These are phyloP conservation scores for Nadsonia commutata DNA, from an alignment of 1,139 yeast species.

Conservation along the genomic window DNA sequence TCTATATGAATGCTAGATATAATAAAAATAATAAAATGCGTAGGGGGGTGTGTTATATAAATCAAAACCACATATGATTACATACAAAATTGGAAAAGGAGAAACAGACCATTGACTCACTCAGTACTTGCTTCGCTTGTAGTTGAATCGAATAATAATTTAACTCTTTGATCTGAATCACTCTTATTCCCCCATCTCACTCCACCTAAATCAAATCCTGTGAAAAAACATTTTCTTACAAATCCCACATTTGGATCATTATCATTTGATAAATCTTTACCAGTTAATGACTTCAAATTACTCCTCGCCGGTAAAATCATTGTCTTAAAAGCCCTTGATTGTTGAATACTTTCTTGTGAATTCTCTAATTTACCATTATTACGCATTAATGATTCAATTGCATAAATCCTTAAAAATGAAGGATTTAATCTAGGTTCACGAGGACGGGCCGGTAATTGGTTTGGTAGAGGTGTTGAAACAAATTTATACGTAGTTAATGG, in stretches of 20 bases:
- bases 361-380: slow-evolving; percentile 21
- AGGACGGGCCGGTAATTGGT: slow-evolving; percentile 13
- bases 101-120: too few species aligned
- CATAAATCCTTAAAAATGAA: slow-evolving; percentile 23
- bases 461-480: slow-evolving; percentile 18
- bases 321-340: slow-evolving; percentile 14
- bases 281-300: slow-evolving; percentile 8
- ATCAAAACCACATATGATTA: too few species aligned
- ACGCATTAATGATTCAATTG: slow-evolving; percentile 24
- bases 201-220: not conserved
- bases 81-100: too few species aligned
- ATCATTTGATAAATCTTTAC: not conserved
- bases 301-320: slow-evolving; percentile 22
- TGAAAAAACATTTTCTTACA: not conserved
- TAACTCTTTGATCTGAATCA: not conserved
- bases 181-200: not conserved
- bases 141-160: not conserved
- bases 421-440: slow-evolving; percentile 24
- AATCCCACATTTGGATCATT: not conserved
- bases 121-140: too few species aligned
- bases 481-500: slow-evolving; percentile 20
- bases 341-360: slow-evolving; percentile 6
- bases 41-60: too few species aligned
- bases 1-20: too few species aligned
- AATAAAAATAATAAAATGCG: too few species aligned